A percentile compares a stretch with the other conserved stretches of the same genome.
Conservation (phyloP, 257 asterid species). For the Anisodus acutangulus region DNA sequence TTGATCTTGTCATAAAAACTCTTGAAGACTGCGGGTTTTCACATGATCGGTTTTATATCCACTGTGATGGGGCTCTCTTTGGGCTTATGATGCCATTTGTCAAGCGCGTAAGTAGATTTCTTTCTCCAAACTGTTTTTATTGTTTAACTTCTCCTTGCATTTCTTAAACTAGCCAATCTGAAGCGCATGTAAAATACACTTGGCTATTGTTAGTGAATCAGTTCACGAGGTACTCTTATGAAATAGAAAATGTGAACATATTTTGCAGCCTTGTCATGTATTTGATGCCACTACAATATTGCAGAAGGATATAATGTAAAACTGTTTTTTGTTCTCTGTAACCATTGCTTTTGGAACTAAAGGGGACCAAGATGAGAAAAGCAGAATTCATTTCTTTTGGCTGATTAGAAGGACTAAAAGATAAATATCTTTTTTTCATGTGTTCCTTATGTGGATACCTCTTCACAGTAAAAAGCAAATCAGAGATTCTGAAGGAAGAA, state of each 20-base stretch:
- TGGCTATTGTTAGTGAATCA: background rate
- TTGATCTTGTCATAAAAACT: conserved; percentile 88
- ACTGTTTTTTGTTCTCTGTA: background rate
- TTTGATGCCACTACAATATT: background rate
- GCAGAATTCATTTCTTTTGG: conserved; percentile 7
- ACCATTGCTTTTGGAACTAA: conserved; percentile 8
- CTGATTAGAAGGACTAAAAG: background rate
- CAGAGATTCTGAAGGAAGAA: background rate
- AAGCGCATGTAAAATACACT: background rate
- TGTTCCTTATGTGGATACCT: conserved; percentile 14
- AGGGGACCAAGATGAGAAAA: background rate
- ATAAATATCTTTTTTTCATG: background rate
- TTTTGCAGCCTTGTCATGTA: background rate
- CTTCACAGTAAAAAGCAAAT: conserved; percentile 3
- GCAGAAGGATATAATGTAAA: conserved; percentile 5
- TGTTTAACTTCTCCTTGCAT: background rate
- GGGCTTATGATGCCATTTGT: conserved; percentile 99
- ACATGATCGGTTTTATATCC: conserved; percentile 87
- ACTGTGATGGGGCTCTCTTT: conserved; percentile 95
- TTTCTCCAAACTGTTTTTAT: conserved; percentile 6
- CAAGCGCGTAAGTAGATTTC: conserved; percentile 60
- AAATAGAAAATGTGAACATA: background rate
- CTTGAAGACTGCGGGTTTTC: conserved; percentile 86
- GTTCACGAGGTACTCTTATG: background rate
- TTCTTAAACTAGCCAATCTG: conserved; percentile 11